Base-by-base conservation (phyloP, 768 basidiomycete genomes). In the Lepiota brunneoincarnata region DNA sequence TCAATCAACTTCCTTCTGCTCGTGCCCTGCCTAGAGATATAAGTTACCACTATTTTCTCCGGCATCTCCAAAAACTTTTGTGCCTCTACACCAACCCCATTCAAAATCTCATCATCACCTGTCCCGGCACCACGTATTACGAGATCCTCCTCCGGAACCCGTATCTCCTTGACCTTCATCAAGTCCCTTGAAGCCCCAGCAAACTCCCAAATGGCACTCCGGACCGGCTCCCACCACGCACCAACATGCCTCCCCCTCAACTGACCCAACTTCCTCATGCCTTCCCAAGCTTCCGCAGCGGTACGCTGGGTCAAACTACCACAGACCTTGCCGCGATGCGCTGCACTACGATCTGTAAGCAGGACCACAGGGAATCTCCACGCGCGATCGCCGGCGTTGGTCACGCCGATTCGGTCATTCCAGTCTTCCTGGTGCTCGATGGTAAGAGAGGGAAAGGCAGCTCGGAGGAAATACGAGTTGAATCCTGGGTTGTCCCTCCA, bases 401-500 rank as follows among this genome's bases (percentile, higher is more conserved):
- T 75, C 10, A 65, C 53, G 2, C 20, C 51, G 12, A 77, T 67
- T 0, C 90, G 78, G 63, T 92, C 91, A 2, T 70, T 58, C 88
- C 91, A 93, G 64, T 91, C 90, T 44, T 78, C 72, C 40, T 80
- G 66, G 49, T 79, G 76, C 61, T 93, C 92, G 48, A 92, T 75
- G 0, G 84, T 76, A 9, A 86, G 63, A 1, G 80, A 81, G 3
- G 91, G 91, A 67, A 89, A 89, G 0, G 81, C 84, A 1, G 84
- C 82, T 34, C 86, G 85, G 4, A 93, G 69, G 65, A 92, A 84
- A 59, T 87, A 89, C 12, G 82, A 69, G 63, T 93, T 91, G 72
- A 93, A 90, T 0, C 84, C 83, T 0, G 88, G 89, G 36, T 65
- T 60, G 64, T 93, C 91, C n/a, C 88, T 80, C 89, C 89, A 89